Evolutionary conservation across 441 rosid genomes (phyloP).

Genomic region (Raphanus hybrid): DNA sequence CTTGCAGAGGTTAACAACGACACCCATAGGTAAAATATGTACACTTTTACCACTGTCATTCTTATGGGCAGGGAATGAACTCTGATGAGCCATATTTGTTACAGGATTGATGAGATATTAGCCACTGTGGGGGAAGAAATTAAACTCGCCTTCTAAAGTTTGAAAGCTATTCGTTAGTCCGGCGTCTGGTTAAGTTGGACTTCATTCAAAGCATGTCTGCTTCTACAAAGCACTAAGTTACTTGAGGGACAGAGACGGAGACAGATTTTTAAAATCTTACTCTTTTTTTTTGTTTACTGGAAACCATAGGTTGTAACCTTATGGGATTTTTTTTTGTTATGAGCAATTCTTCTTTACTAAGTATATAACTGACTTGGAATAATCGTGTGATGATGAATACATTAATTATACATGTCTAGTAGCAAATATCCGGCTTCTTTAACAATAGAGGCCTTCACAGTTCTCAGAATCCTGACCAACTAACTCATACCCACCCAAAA

Average conservation of each 20-base stretch:
- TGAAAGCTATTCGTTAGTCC: not conserved
- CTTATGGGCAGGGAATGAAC: not conserved
- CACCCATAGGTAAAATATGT: conserved; percentile 55
- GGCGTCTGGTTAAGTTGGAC: not conserved
- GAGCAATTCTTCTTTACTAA: conserved; percentile 34
- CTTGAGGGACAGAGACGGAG: not conserved
- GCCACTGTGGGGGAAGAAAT: conserved; percentile 52
- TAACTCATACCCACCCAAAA: conserved; percentile 30
- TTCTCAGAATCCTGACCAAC: conserved; percentile 29
- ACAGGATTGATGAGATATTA: conserved; percentile 56
- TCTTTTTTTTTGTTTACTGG: conserved; percentile 7
- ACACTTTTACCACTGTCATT: not conserved
- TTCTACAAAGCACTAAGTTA: not conserved
- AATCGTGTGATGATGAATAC: conserved; percentile 23
- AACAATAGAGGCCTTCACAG: conserved; percentile 29
- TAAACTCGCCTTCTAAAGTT: conserved; percentile 40
- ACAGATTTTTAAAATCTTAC: not conserved
- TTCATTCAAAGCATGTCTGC: not conserved
- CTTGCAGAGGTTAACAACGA: conserved; percentile 80
- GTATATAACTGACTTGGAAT: conserved; percentile 28
- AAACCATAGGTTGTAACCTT: not conserved
- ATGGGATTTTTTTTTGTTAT: not conserved
- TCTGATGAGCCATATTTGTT: conserved; percentile 3
- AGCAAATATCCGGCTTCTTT: conserved; percentile 30
- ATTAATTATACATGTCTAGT: conserved; percentile 21